Base-by-base conservation (phyloP, 2,329 filamentous ascomycete genomes). In the Aurifilum marmelostoma region DNA sequence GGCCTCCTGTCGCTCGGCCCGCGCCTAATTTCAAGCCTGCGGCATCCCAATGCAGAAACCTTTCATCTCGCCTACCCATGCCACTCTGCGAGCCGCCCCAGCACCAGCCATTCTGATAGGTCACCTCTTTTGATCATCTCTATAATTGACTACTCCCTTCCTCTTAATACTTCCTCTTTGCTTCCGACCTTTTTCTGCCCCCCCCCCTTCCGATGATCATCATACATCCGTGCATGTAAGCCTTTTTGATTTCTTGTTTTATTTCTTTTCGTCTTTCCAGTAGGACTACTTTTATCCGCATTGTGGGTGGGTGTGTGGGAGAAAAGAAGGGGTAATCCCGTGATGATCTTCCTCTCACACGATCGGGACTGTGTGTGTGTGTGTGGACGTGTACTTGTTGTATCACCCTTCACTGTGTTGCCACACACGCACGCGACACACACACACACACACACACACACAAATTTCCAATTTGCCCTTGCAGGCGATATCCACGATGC, bases 401-500 rank as follows among this genome's bases (percentile, higher is more conserved):
- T 27, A 56, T 29, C 52, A 56, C 52, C 52, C 27, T 29, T 27
- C 52, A 29, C 12, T 29, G 16, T 21, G 14, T 56, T 56, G 8
- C 52, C 52, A 21, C 43, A 21, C 43, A n/a, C 52, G 24, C 52
- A 24, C 50, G 43, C 43, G 43, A n/a, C n/a, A n/a, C 41, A 21
- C 50, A 54, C 50, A 11, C 50, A 16, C 50, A 54, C 41, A 43
- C 41, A 14, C 3, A 6, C 24, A 64, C 64, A 67, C 62, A 47
- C 59, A 32, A 59, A 50, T 5, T 37, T 12, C 59, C 64, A 62
- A 67, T 67, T 43, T 69, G 67, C 64, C 67, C 64, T 69, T 69
- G 67, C 67, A 69, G 67, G 67, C 63, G 32, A 37, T 34, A 59
- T 59, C 56, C 32, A 9, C 32, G 29, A 59, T 59, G 32, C 56